These are phyloP conservation scores for Acrocalymma vagum DNA, from an alignment of 2,329 filamentous ascomycete genomes.

Conservation along the genomic window DNA sequence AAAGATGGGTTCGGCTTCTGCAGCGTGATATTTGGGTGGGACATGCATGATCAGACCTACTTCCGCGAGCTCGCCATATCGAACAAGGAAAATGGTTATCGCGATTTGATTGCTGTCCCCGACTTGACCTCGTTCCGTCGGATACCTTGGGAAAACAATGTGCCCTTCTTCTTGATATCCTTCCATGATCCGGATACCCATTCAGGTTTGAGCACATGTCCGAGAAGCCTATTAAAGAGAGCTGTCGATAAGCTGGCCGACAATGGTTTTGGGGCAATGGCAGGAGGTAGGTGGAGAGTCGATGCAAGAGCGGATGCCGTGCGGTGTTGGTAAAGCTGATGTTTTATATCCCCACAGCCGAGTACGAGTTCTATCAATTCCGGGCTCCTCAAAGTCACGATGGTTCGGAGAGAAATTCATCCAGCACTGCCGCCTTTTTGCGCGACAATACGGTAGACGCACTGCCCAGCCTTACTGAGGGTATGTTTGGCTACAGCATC, in stretches of 20 bases:
- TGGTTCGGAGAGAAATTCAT: constrained; percentile 65
- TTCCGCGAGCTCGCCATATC: constrained; percentile 84
- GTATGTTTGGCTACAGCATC: constrained; percentile 95
- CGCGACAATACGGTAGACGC: constrained; percentile 74
- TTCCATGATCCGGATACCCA: constrained; percentile 84
- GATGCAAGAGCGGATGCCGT: constrained; percentile 18
- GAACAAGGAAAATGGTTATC: constrained; percentile 90
- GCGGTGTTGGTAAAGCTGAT: constrained; percentile 28
- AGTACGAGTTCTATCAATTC: constrained; percentile 97
- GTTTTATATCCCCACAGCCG: constrained; percentile 67
- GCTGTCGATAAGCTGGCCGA: constrained; percentile 72
- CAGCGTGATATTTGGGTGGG: constrained; percentile 94
- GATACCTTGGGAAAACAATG: constrained; percentile 89
- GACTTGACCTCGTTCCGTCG: constrained; percentile 80
- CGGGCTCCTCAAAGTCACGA: constrained; percentile 66
- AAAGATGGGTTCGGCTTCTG: constrained; percentile 89
- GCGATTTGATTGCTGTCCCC: constrained; percentile 82
- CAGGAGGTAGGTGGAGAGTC: constrained; percentile 73
- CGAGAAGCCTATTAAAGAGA: constrained; percentile 76
- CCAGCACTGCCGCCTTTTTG: constrained; percentile 78
- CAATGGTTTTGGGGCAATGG: constrained; percentile 83
- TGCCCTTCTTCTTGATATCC: constrained; percentile 84
- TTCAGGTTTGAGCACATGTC: constrained; percentile 77
- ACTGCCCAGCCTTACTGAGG: constrained; percentile 85
- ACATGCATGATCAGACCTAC: constrained; percentile 95